Evolutionary conservation across 1,284 basidiomycete species (phyloP), one percentile per base, ranked within the genome.

Genomic region (Tremellales sp.): DNA sequence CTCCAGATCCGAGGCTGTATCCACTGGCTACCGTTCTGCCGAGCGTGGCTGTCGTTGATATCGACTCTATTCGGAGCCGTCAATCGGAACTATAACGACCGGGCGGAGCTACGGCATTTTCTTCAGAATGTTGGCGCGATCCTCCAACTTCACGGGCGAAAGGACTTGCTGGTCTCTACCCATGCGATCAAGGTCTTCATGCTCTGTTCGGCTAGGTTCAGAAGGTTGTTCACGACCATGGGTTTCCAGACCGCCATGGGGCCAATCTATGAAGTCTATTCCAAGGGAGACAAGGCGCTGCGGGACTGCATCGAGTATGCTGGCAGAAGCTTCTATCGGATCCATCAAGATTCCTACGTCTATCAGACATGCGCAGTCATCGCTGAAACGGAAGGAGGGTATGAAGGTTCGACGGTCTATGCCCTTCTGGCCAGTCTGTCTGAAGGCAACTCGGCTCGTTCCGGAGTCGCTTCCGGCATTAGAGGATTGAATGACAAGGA

Each of bases 201-300:
- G 79, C 79, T 83, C 21, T 86, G 85, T 2, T 82, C 81, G 34
- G 84, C 84, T n/a, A 79, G 85, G 19, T 88, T 87, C 62, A 78
- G 81, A 19, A 80, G 86, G 18, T 61, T 87, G 16, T 86, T 87
- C 65, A 81, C 80, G 3, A 81, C 83, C 3, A 82, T 82, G 33
- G 81, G 81, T 19, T 87, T 86, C 57, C 77, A 79, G 2, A 75
- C 85, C 14, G 83, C 86, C 65, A 83, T 87, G 78, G 79, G 82
- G 1, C 76, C 79, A 0, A 68, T 87, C 6, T 72, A 85, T 60
- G 84, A 84, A 52, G 75, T 81, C 9, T 88, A 87, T 60, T 75
- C 79, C 6, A 79, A 83, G 55, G 76, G 78, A 1, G 63, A 70
- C 12, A 74, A 82, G 51, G 80, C 80, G 3, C 81, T 87, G 40